Conservation (phyloP, 2,329 filamentous ascomycete species). For the Colletotrichum somersetense region DNA sequence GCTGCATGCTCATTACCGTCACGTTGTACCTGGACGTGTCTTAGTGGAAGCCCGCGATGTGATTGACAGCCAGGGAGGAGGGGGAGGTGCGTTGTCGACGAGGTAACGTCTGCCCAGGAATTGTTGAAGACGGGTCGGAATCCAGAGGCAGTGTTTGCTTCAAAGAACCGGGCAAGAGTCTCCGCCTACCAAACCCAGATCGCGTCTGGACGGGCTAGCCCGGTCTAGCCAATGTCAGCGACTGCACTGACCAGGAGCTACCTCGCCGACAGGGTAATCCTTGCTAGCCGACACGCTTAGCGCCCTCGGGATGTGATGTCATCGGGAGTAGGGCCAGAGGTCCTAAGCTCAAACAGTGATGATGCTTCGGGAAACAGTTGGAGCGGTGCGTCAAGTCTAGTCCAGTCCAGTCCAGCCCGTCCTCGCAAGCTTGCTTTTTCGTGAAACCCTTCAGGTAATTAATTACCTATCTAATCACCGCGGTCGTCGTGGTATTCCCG, state of each 20-base stretch:
- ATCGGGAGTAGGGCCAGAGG: constrained; percentile 22
- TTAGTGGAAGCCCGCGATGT: background rate
- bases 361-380: constrained; percentile 28
- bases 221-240: constrained; percentile 31
- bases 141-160: background rate
- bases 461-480: background rate
- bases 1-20: constrained; percentile 16
- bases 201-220: constrained; percentile 24
- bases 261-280: constrained; percentile 21
- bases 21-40: constrained; percentile 20
- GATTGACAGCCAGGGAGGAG: constrained; percentile 5
- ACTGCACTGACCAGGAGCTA: constrained; percentile 28
- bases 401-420: constrained; percentile 2
- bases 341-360: constrained; percentile 26
- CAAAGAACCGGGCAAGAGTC: constrained; percentile 32
- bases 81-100: constrained; percentile 15
- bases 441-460: constrained; percentile 25
- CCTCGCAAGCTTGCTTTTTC: constrained; percentile 35
- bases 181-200: constrained; percentile 29
- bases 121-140: background rate
- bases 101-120: constrained; percentile 1
- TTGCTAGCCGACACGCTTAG: background rate
- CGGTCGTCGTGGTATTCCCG: constrained; percentile 3
- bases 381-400: constrained; percentile 5
- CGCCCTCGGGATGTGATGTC: constrained; percentile 35